Base-by-base conservation (phyloP, 2,329 filamentous ascomycete species). In the Tolypocladium sp. region DNA sequence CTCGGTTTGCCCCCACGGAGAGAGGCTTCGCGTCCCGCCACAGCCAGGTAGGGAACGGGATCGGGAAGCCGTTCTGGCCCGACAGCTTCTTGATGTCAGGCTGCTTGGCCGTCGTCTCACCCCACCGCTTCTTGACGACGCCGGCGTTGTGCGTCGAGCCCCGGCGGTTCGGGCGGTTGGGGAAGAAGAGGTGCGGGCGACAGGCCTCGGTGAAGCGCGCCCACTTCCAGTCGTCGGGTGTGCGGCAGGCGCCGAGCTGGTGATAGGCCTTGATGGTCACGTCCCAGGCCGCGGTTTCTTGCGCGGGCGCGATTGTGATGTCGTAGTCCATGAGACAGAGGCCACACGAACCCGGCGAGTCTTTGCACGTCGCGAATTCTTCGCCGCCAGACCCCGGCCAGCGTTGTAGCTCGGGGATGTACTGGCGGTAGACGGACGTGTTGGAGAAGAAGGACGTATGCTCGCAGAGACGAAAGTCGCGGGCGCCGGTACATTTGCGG, bases 241-340 rank as follows among this genome's bases (percentile, higher is more conserved):
- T 60, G n/a, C 65, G 63, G 51, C 65, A 63, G 57, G 58, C 58
- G 13, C 65, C 65, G 17, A 66, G 62, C 57, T 63, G 62, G 63
- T 66, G 64, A 51, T 60, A 62, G 30, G 63, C 63, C 33, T 38
- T 44, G 57, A 65, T 63, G 56, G 40, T 60, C 44, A 66, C 54
- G 30, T 40, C 30, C 60, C 63, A 64, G 2, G 54, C 41, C 7
- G 30, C 53, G 27, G 52, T 3, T 2, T 20, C 25, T 17, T 20
- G 22, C 17, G 22, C 7, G 41, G 59, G 58, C 37, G 41, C 35
- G 46, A 66, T 63, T 44, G 61, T 62, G 60, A 66, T 57, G 59
- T 65, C 64, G 59, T 66, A 66, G 56, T 66, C 65, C 59, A 65
- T 65, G 56, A 66, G 59, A 56, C 65, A 66, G 35, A 66, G 56